Base-by-base conservation (phyloP, 305 asterid genomes). In the Rubia occidens region DNA sequence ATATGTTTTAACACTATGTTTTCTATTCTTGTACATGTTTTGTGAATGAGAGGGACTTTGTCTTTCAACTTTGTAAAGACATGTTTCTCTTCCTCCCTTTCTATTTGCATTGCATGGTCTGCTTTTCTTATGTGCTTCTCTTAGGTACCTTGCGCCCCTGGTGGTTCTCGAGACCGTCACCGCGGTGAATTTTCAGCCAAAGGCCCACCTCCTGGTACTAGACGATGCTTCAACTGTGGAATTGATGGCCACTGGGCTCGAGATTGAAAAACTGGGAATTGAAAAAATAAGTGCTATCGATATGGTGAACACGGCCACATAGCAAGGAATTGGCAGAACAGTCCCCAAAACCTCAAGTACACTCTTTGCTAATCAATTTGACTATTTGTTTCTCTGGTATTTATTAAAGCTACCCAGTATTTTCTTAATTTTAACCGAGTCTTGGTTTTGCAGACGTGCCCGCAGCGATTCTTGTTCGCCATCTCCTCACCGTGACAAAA, bases 221-320 rank as follows among this genome's bases (percentile, higher is more conserved):
- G 95, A 5, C 88, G 91, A 24, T 86, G 95, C 80, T 88, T 88
- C 74, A 88, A 88, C 74, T 88, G 92, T 80, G 91, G 95, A 47
- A 43, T 86, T 68, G 95, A 88, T 54, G 95, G 95, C 39, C 95
- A 88, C 35, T 88, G 95, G 95, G 92, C 95, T 67, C 82, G 89
- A 51, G 95, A 88, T 83, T 88, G 95, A 77, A 86, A 85, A 74
- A 85, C 88, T 64, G 95, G 95, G 20, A 90, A 88, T 75, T 88
- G 92, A 92, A 88, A 86, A 77, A 88, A 88, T 70, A 84, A 85
- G 78, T 88, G 95, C 69, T 88, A 88, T 56, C 89, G 89, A 37
- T 86, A 92, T 75, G 95, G 95, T n/a, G 88, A 88, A 32, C 83
- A 88, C 51, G 95, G 95, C 39, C 95, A 88, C 72, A 79, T 86